Percentiles rank a stretch among this genome's conserved stretches.
Conservation (phyloP, 202 grass and related monocot genomes). For the Carex arenaria region DNA sequence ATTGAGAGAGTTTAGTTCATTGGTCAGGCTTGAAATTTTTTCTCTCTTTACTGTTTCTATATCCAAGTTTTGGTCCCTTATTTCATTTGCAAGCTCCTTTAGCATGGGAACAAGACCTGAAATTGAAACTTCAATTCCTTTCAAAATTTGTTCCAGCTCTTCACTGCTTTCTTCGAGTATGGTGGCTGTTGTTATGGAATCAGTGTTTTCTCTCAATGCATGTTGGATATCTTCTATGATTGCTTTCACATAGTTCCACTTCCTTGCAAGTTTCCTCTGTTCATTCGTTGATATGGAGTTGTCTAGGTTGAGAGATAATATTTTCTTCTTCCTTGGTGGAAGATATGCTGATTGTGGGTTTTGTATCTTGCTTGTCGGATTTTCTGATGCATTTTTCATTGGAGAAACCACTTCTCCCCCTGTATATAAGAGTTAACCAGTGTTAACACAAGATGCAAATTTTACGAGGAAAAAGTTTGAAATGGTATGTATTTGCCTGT, state of each 20-base stretch:
- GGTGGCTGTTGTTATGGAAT: slow-evolving; percentile 19
- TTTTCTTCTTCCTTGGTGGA: slow-evolving; percentile 15
- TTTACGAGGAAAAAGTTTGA: too few relatives aligned
- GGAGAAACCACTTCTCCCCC: neutral
- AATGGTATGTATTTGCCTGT: neutral
- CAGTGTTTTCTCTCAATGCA: slow-evolving; percentile 23
- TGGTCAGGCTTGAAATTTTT: slow-evolving; percentile 12
- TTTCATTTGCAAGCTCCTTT: slow-evolving; percentile 23
- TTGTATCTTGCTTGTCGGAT: neutral
- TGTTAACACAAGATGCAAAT: slow-evolving; percentile 1
- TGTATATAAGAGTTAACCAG: neutral
- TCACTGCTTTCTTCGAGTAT: slow-evolving; percentile 23
- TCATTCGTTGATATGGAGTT: slow-evolving; percentile 14
- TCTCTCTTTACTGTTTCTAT: slow-evolving; percentile 24
- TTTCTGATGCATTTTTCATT: neutral
- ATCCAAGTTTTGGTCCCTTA: slow-evolving; percentile 29
- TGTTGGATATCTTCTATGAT: slow-evolving; percentile 25
- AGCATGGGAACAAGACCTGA: slow-evolving; percentile 11
- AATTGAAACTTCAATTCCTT: slow-evolving; percentile 24
- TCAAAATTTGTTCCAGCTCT: slow-evolving; percentile 17
- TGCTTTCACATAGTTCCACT: slow-evolving; percentile 30
- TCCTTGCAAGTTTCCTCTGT: slow-evolving; percentile 24
- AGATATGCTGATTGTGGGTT: neutral
- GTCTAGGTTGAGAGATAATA: slow-evolving; percentile 1
- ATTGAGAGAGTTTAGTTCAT: slow-evolving; percentile 12